These are phyloP conservation scores for Globisporangium viniferum DNA, from an alignment of 352 stramenopile genomes.

Conservation along the genomic window DNA sequence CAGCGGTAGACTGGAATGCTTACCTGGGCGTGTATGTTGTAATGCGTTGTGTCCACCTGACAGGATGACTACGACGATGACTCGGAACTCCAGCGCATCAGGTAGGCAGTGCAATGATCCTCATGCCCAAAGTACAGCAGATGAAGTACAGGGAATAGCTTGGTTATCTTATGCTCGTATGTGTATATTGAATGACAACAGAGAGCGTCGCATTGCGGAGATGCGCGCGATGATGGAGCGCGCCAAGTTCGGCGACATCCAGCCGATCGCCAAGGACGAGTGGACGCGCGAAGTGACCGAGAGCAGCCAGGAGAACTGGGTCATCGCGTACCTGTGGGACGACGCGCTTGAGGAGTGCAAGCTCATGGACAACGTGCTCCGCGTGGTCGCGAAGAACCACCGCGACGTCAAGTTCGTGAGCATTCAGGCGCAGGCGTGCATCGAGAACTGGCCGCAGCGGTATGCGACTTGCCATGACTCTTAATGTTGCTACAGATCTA, in stretches of 20 bases:
- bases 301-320: constrained; percentile 81
- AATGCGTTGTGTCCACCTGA: neutral
- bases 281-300: constrained; percentile 92
- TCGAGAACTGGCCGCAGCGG: constrained; percentile 90
- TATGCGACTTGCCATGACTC: constrained; percentile 14
- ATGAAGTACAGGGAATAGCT: neutral
- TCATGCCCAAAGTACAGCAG: neutral
- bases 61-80: constrained; percentile 88
- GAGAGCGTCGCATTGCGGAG: constrained; percentile 81
- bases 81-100: constrained; percentile 67
- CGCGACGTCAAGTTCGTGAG: constrained; percentile 93
- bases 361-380: constrained; percentile 88
- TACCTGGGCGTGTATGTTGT: neutral
- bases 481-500: neutral
- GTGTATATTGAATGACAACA: constrained; percentile 8
- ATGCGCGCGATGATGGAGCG: constrained; percentile 81
- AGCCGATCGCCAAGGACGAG: constrained; percentile 91
- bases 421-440: constrained; percentile 87
- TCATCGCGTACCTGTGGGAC: constrained; percentile 91
- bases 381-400: constrained; percentile 80
- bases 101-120: constrained; percentile 15
- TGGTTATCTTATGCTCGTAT: neutral
- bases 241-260: constrained; percentile 88
- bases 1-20: neutral
- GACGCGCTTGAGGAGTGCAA: constrained; percentile 87